A percentile compares a stretch with the other conserved stretches of the same genome.
phyloP scores from a whole-genome alignment of 2,329 filamentous ascomycete species.

The Seiridium unicorne region DNA sequence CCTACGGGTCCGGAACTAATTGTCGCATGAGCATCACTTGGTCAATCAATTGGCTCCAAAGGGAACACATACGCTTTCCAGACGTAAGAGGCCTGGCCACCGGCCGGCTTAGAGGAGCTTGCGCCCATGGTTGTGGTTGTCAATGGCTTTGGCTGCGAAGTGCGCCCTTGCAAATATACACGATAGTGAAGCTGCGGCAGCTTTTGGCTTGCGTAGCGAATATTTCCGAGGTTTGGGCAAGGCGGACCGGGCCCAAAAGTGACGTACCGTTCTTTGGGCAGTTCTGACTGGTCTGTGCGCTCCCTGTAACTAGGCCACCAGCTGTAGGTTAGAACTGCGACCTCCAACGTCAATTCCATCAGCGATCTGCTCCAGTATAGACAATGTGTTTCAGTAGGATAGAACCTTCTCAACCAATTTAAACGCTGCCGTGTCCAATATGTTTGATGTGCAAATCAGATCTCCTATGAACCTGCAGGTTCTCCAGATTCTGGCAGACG shows the following conservation, averaged over 20 bases:
- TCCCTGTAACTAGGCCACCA: too few relatives aligned
- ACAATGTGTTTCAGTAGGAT: too few relatives aligned
- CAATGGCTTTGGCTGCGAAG: conserved; percentile 14
- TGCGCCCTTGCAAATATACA: neutral
- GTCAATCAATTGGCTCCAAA: neutral
- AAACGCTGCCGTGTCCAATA: too few relatives aligned
- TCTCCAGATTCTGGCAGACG: too few relatives aligned
- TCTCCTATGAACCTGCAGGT: too few relatives aligned
- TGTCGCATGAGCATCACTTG: conserved; percentile 15
- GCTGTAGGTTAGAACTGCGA: too few relatives aligned
- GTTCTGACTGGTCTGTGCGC: neutral
- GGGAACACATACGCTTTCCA: conserved; percentile 55
- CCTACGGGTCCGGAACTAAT: conserved; percentile 45
- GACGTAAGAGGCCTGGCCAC: conserved; percentile 37
- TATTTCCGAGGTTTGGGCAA: conserved; percentile 6
- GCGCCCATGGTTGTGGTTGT: conserved; percentile 51
- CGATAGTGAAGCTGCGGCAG: neutral
- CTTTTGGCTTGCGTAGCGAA: neutral
- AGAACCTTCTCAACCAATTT: too few relatives aligned
- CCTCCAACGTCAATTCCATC: too few relatives aligned
- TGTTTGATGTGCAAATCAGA: too few relatives aligned
- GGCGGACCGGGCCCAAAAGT: neutral
- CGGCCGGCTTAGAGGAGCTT: conserved; percentile 53
- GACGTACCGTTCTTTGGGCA: neutral
- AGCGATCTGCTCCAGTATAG: too few relatives aligned